These are phyloP conservation scores for Apostasia shenzhenica DNA, from an alignment of 106 monocot genomes.

Conservation along the genomic window DNA sequence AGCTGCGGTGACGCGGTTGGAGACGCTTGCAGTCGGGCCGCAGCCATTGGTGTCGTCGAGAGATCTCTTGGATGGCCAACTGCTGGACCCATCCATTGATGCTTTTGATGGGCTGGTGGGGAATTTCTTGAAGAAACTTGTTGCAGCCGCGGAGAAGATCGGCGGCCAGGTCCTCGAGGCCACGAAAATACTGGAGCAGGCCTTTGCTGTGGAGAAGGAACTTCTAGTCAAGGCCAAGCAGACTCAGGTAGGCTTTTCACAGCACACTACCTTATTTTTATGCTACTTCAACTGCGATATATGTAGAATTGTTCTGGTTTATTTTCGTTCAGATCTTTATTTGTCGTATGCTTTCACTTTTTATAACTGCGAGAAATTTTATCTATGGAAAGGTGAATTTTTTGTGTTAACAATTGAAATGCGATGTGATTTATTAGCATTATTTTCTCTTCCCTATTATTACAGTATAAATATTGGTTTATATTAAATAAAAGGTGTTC, in stretches of 20 bases:
- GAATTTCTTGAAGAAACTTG: slow-evolving; percentile 23
- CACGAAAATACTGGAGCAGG: slow-evolving; percentile 45
- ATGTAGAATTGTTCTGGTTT: too few species aligned
- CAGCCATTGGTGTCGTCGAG: slow-evolving; percentile 9
- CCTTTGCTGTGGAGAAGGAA: slow-evolving; percentile 34
- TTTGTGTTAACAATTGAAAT: too few species aligned
- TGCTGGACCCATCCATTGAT: slow-evolving; percentile 38
- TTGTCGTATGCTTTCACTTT: too few species aligned
- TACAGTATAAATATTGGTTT: too few species aligned
- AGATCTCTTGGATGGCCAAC: slow-evolving; percentile 15
- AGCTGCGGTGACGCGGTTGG: slow-evolving; percentile 71
- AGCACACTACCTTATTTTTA: too few species aligned
- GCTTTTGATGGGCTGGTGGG: slow-evolving; percentile 52
- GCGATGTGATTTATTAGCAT: too few species aligned
- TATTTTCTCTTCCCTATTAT: too few species aligned
- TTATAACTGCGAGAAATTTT: too few species aligned
- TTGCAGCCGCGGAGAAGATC: slow-evolving; percentile 37
- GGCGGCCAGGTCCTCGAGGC: slow-evolving; percentile 52
- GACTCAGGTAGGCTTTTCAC: slow-evolving; percentile 21
- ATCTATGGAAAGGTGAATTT: too few species aligned
- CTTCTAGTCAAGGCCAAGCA: slow-evolving; percentile 37
- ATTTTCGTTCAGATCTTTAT: too few species aligned
- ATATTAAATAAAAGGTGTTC: too few species aligned
- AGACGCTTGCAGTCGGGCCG: slow-evolving; percentile 36
- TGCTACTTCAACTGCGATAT: too few species aligned